Evolutionary conservation across 2,329 filamentous ascomycete genomes (phyloP).

Genomic region (Aspergillus quadricinctus): DNA sequence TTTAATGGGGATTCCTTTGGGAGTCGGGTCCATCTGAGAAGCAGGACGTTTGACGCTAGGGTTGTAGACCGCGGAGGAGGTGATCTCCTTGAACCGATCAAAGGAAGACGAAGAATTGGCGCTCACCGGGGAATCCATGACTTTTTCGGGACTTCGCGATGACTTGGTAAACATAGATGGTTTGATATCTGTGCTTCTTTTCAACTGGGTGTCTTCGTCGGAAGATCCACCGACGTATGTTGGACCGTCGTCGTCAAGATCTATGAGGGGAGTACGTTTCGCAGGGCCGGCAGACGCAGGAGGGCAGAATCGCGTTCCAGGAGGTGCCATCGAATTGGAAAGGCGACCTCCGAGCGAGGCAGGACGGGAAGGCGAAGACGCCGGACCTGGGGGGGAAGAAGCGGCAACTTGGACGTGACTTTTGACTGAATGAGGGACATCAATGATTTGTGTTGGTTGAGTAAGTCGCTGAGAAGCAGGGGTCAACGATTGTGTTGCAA

Average conservation of each 20-base stretch:
- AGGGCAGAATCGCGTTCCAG: constrained; percentile 66
- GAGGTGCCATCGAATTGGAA: constrained; percentile 66
- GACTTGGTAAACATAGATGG: constrained; percentile 54
- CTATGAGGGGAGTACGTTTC: constrained; percentile 37
- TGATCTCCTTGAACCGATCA: constrained; percentile 43
- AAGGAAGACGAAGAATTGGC: constrained; percentile 20
- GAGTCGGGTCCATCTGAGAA: constrained; percentile 42
- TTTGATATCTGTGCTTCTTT: constrained; percentile 54
- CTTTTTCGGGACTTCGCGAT: constrained; percentile 36
- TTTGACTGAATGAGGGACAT: constrained; percentile 35
- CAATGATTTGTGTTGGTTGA: constrained; percentile 59
- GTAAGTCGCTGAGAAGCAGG: constrained; percentile 52
- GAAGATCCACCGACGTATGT: constrained; percentile 60
- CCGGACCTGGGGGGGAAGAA: constrained; percentile 71
- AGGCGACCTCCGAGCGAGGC: constrained; percentile 42
- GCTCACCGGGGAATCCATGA: constrained; percentile 39
- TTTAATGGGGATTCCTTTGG: constrained; percentile 34
- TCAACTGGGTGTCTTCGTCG: constrained; percentile 50
- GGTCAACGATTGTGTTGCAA: constrained; percentile 30
- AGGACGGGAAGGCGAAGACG: constrained; percentile 37
- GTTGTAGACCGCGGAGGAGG: constrained; percentile 40
- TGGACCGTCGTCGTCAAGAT: constrained; percentile 54
- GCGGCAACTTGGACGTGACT: constrained; percentile 70
- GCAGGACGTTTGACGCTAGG: constrained; percentile 38
- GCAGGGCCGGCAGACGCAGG: constrained; percentile 40